These are phyloP conservation scores for Blastomyces parvus DNA, from an alignment of 2,329 filamentous ascomycete genomes.

Conservation along the genomic window DNA sequence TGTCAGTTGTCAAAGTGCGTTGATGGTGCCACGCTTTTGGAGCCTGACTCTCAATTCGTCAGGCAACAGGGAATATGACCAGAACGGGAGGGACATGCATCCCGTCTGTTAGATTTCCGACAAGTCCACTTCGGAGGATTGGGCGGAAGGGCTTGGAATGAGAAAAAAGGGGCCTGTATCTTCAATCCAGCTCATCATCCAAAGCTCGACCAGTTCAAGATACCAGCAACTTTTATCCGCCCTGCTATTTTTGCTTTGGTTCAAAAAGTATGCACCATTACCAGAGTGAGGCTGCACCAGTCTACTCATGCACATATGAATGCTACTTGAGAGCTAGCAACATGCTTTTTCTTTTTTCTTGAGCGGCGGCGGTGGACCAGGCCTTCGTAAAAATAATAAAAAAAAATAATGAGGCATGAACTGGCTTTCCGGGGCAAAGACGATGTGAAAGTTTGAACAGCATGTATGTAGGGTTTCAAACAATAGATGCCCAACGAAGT, in stretches of 20 bases:
- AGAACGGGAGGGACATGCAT: background rate
- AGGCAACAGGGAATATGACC: background rate
- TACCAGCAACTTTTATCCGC: background rate
- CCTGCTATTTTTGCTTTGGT: background rate
- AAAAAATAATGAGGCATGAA: background rate
- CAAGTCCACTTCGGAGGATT: background rate
- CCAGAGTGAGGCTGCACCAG: constrained; percentile 6
- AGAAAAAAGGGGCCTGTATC: background rate
- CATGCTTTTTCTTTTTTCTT: constrained; percentile 5
- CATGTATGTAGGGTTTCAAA: background rate
- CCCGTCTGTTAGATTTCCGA: background rate
- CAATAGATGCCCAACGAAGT: constrained; percentile 5
- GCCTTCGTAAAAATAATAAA: background rate
- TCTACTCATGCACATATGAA: constrained; percentile 6
- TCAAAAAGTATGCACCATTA: background rate
- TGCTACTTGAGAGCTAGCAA: constrained; percentile 4
- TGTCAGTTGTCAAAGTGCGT: constrained; percentile 4
- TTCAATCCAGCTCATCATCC: constrained; percentile 3
- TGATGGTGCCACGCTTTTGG: constrained; percentile 7
- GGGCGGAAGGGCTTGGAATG: background rate
- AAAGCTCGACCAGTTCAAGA: background rate
- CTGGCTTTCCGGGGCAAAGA: background rate
- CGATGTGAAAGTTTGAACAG: background rate
- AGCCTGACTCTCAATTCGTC: constrained; percentile 1
- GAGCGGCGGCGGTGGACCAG: background rate